Base-by-base conservation (phyloP, 352 stramenopile species). In the Globisporangium orthogonon region DNA sequence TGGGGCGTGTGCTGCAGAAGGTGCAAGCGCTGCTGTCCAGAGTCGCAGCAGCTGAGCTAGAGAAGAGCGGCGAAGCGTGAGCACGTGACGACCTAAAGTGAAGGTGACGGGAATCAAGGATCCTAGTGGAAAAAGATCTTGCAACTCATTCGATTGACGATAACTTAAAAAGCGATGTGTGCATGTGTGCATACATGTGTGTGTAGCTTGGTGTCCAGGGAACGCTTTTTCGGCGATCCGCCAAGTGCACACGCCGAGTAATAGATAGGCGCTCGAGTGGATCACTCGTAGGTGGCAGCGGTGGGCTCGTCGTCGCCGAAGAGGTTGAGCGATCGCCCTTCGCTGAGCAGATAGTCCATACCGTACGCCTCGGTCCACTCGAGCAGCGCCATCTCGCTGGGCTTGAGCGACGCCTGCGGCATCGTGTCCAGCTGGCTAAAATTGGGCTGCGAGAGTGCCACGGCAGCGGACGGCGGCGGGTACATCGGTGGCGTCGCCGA, bases 341-440 rank as follows among this genome's bases (percentile, higher is more conserved):
- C 78, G 66, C 84, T 88, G 17, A 87, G 65, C n/a, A 89, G 71
- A 55, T 78, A 89, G 62, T 89, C 82, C 72, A 91, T 89, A 52
- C 78, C 78, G 52, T 87, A 88, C 3, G 74, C 73, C 56, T 91
- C 81, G 2, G 82, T 88, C 77, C 82, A 91, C 66, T 91, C 82
- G 56, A 91, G 70, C 2, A 91, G 58, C 23, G 78, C 78, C 66
- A 88, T 83, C 33, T 91, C 77, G 52, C 65, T 73, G 37, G 78
- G 75, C 57, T 74, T 84, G 50, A 71, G 62, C 23, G 56, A 52
- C 9, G 59, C 53, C 67, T 86, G 88, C 3, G 58, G 50, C 52
- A 73, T 66, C 10, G 63, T 52, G 14, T 86, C 75, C 45, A 82
- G 50, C 46, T 65, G 58, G 29, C 57, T 63, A 28, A 45, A 66